A percentile compares a stretch with the other conserved stretches of the same genome.
phyloP scores from a whole-genome alignment of 75 land plant genomes.

The Pinus albicaulis region DNA sequence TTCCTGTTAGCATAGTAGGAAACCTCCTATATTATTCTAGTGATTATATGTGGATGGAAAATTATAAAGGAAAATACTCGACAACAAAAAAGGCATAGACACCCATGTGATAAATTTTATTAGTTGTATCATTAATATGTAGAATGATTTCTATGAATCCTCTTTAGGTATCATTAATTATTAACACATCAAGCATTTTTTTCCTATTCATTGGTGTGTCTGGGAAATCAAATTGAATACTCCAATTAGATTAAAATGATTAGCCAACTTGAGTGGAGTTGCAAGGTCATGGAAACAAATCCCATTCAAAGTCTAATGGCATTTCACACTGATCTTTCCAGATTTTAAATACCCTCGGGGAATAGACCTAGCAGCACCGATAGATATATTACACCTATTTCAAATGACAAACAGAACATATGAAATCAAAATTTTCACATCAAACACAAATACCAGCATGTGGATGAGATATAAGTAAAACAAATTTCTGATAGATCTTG shows the following conservation, averaged over 20 bases:
- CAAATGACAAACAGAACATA: neutral
- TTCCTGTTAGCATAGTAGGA: neutral
- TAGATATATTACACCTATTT: constrained; percentile 77
- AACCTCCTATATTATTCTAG: neutral
- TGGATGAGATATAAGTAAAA: too few relatives aligned
- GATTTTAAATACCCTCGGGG: constrained; percentile 92
- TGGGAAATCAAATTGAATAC: constrained; percentile 80
- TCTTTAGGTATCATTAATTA: constrained; percentile 72
- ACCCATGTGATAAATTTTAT: constrained; percentile 81
- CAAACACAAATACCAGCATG: too few relatives aligned
- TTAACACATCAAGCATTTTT: constrained; percentile 53
- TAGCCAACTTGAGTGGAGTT: constrained; percentile 87
- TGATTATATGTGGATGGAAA: too few relatives aligned
- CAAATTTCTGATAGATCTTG: constrained; percentile 79
- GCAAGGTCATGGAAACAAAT: constrained; percentile 55
- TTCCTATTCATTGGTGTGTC: constrained; percentile 45
- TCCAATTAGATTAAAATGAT: constrained; percentile 51
- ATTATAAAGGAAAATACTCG: constrained; percentile 46
- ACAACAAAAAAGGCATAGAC: constrained; percentile 93
- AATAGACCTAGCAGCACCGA: constrained; percentile 91
- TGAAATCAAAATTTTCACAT: neutral
- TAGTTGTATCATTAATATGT: constrained; percentile 71
- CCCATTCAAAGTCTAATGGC: constrained; percentile 61
- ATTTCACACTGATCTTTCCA: constrained; percentile 73
- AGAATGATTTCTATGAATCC: constrained; percentile 86